Percentiles rank a stretch among this genome's conserved stretches.
phyloP scores from a whole-genome alignment of 106 monocot genomes.

The Apostasia ramifera region DNA sequence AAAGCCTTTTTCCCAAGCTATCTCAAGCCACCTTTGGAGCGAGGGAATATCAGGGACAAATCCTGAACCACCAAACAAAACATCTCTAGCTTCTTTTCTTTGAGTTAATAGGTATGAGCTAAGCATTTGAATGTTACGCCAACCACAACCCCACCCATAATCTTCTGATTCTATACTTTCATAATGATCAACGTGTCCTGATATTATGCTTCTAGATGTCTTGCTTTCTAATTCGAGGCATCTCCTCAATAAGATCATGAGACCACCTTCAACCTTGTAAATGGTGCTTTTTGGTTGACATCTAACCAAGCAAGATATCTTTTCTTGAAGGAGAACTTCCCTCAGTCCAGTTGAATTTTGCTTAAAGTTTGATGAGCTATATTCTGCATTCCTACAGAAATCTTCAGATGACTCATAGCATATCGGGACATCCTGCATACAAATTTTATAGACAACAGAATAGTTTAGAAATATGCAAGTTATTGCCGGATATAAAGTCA shows the following conservation, averaged over 20 bases:
- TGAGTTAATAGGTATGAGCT: slow-evolving; percentile 73
- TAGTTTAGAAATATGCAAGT: not conserved
- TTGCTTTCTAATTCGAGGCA: slow-evolving; percentile 58
- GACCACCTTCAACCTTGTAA: slow-evolving; percentile 55
- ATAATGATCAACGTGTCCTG: slow-evolving; percentile 75
- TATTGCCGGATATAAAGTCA: not conserved
- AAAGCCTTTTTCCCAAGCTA: slow-evolving; percentile 88
- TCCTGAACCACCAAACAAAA: slow-evolving; percentile 75
- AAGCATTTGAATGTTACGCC: slow-evolving; percentile 97
- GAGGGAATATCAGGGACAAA: slow-evolving; percentile 92
- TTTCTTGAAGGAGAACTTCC: slow-evolving; percentile 19
- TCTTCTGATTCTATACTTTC: slow-evolving; percentile 64
- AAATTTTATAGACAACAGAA: not conserved
- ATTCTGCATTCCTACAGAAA: slow-evolving; percentile 16
- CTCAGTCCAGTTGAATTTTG: slow-evolving; percentile 6
- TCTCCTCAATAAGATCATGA: slow-evolving; percentile 58
- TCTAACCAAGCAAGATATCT: slow-evolving; percentile 26
- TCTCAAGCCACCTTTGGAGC: slow-evolving; percentile 93
- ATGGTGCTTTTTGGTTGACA: slow-evolving; percentile 48
- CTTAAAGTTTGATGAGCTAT: slow-evolving; percentile 12
- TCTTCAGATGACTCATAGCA: not conserved
- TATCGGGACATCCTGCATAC: slow-evolving; percentile 31
- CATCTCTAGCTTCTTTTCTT: slow-evolving; percentile 61
- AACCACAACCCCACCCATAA: slow-evolving; percentile 94
- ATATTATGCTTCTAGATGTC: slow-evolving; percentile 43